Base-by-base conservation (phyloP, 2,329 filamentous ascomycete species). In the Diaporthe vexans region DNA sequence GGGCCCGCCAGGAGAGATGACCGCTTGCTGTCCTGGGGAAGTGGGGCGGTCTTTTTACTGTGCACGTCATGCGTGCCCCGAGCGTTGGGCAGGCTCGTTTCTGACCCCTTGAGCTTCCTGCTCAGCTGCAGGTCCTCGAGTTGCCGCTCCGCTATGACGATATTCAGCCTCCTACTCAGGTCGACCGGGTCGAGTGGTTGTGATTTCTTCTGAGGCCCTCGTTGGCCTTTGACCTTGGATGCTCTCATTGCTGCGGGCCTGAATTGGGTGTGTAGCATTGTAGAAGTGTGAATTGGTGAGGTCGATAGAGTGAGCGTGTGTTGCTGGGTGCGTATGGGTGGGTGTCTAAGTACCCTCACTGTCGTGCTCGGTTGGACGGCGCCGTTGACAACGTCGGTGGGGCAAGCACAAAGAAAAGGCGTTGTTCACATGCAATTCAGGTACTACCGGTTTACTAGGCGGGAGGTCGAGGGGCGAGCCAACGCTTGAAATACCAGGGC, bases 161-260 rank as follows among this genome's bases (percentile, higher is more conserved):
- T 68, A 40, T 65, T 71, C 10, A 74, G 59, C 26, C 74, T 67
- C n/a, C 59, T 58, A 26, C 29, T 61, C 19, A 72, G 68, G 10
- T 72, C 72, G 4, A 61, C 46, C 1, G 70, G 72, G 26, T 73
- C 72, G 29, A 71, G 48, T n/a, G 58, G 63, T 3, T 24, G 29
- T 51, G 57, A 19, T 33, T 71, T 40, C 6, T 68, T 61, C 26
- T 21, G 19, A 11, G 46, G n/a, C 37, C 24, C 57, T 33, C 48
- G 63, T 40, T 54, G 70, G 35, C 29, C 19, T 9, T 54, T 72
- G 9, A 35, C 21, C 8, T 19, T 72, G 46, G 67, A 46, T 40
- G 46, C 43, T 33, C 48, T 56, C 48, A 43, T 54, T 33, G 46
- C 46, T n/a, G 57, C 52, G 26, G 57, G 70, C 54, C 70, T 63